Evolutionary conservation across 352 stramenopile species (phyloP), one percentile per base, ranked within the genome.

Genomic region (Pythium sp.): DNA sequence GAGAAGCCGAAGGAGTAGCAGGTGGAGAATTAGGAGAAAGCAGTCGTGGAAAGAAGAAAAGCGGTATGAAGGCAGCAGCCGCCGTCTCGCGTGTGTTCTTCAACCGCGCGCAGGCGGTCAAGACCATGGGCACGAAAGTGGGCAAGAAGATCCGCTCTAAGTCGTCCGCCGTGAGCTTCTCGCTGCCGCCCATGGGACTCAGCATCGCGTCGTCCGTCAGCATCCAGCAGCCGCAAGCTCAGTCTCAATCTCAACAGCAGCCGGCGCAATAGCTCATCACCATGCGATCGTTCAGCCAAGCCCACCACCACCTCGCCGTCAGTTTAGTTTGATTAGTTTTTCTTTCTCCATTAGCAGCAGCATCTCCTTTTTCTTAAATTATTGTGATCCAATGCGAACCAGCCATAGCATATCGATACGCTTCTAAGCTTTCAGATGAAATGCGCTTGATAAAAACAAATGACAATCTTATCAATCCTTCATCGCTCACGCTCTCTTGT

Each of bases 141-240:
- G 77, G 81, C 69, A 90, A 90, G 71, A 90, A 86, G 65, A 67
- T 93, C 46, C 74, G 79, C 34, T 79, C 84, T 41, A 70, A 64
- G 56, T 84, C 83, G 49, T 81, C 80, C 11, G 55, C 38, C 0
- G 79, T 93, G 8, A 86, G 80, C 5, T 90, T 93, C 64, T 93
- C 86, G 22, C 62, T 93, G 65, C 86, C 86, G 49, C 86, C 83
- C 20, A 89, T 92, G 79, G 76, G 76, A 1, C 62, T 91, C 3
- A 90, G 74, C 64, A 82, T 92, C 43, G 75, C 81, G n/a, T 87
- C 80, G 20, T 82, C 82, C 32, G 75, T 86, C 62, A 68, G 24
- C 63, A 32, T 68, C 53, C 84, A 87, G 47, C 70, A 81, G 22
- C 72, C 78, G 24, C 7, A 51, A 20, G 41, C 41, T n/a, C 41